Base-by-base conservation (phyloP, 305 asterid species). In the Fraxinus velutina region DNA sequence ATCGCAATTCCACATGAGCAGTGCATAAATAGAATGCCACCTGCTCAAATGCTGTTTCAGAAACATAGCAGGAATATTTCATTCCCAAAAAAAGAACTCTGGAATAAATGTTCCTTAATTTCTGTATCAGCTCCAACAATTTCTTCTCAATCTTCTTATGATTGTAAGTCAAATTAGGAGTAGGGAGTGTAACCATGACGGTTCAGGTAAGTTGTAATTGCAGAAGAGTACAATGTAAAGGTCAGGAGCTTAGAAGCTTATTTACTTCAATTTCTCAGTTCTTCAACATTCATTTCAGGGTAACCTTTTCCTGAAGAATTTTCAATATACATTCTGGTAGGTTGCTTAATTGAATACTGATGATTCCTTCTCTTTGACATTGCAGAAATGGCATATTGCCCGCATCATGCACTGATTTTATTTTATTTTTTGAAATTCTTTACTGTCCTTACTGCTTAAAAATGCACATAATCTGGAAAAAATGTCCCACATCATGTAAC, bases 1-100 rank as follows among this genome's bases (percentile, higher is more conserved):
- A 87, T 8, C 72, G 81, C 21, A 10, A 82, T 60, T 87, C 88
- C 86, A 84, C 79, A 33, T 87, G 88, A 2, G 85, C 74, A 0
- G 76, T 84, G 50, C 89, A 88, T 81, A 84, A 84, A 39, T 37
- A 62, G 1, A 44, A 78, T 64, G 62, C 12, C 2, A 75, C 60
- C 2, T 37, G 82, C 37, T 32, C 76, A 1, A 62, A 71, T 4
- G 6, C 70, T 3, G 82, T 87, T 75, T 75, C 37, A 22, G 24
- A 22, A 22, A 52, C 89, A 82, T 76, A 78, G 66, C 66, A 80
- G 44, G 19, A 76, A 81, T 32, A 50, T 77, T 29, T 0, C 30
- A 6, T 71, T 80, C 52, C 76, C 86, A 24, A 33, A 5, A 82
- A 86, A 84, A 62, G 81, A 86, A 33, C 70, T 87, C 39, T 71